A percentile compares a stretch with the other conserved stretches of the same genome.
Conservation (phyloP, 1,139 yeast genomes). For the Blastobotrys illinoisensis region DNA sequence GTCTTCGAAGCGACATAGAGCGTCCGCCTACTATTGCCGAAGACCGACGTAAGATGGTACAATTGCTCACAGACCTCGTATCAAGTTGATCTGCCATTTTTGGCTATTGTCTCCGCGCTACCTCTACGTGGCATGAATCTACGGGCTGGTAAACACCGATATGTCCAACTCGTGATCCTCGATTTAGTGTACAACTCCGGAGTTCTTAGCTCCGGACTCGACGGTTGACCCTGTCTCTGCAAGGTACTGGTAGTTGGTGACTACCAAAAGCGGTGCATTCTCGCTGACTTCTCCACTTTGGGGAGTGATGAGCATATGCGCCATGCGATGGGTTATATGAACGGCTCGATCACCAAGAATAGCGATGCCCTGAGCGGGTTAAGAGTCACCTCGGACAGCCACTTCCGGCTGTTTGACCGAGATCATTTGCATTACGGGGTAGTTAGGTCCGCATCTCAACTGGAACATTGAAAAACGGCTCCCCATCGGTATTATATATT, state of each 20-base stretch:
- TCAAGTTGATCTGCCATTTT: not conserved
- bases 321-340: not conserved
- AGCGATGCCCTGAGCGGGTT: no score
- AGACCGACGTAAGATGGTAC: constrained; percentile 20
- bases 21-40: constrained; percentile 5
- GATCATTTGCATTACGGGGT: not conserved
- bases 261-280: not conserved
- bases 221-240: not conserved
- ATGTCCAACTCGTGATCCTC: not conserved
- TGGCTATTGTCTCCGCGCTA: not conserved
- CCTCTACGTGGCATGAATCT: not conserved
- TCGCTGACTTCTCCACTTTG: not conserved
- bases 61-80: constrained; percentile 20
- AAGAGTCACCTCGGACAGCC: not conserved
- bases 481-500: not conserved
- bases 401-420: not conserved
- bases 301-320: not conserved
- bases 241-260: no score
- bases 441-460: not conserved
- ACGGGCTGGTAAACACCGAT: not conserved
- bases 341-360: not conserved
- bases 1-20: constrained; percentile 13
- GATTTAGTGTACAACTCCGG: no score
- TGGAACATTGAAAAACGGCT: not conserved
- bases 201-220: not conserved